Evolutionary conservation across 768 basidiomycete genomes (phyloP), one percentile per base, ranked within the genome.

Genomic region (Phaffia australis): DNA sequence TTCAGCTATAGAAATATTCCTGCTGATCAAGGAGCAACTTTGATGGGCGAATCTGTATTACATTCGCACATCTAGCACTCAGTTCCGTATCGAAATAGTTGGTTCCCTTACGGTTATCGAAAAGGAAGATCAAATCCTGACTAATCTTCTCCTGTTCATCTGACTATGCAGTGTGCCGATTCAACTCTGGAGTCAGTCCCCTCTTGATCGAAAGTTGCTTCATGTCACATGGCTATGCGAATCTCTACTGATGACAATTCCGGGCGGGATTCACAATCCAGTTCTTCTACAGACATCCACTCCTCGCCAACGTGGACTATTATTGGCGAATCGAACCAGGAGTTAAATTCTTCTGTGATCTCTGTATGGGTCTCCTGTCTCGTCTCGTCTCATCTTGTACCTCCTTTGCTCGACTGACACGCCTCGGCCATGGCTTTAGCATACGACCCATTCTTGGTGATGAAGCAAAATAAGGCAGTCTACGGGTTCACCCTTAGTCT

Each of bases 321-420:
- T 92, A 93, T 76, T 93, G 89, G 89, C 85, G 89, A 70, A 83
- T 93, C 32, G 89, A 91, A 32, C 88, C 89, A 8, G 81, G 81
- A 64, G 83, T 91, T 61, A 83, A 85, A 72, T 85, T 83, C 74
- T 91, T 86, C 76, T 91, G 89, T 71, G 86, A 92, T 59, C 50
- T 75, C 47, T 25, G 21, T 30, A 23, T 8, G 3, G 1, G 6
- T 50, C 49, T 54, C 57, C 83, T 74, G 83, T 25, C 83, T 66
- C 83, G 84, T 56, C 27, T 58, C 75, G 73, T 72, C n/a, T 78
- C 46, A 76, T 48, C 66, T 75, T 73, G 46, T 58, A 72, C 70
- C 1, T 27, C 58, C 5, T 21, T 52, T 23, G n/a, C 35, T 48
- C 16, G 1, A 1, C 19, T 48, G 46, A 35, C 62, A 30, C 14